Conservation (phyloP, 192 early-diverging fungal species). For the Phycomyces blakesleeanus region DNA sequence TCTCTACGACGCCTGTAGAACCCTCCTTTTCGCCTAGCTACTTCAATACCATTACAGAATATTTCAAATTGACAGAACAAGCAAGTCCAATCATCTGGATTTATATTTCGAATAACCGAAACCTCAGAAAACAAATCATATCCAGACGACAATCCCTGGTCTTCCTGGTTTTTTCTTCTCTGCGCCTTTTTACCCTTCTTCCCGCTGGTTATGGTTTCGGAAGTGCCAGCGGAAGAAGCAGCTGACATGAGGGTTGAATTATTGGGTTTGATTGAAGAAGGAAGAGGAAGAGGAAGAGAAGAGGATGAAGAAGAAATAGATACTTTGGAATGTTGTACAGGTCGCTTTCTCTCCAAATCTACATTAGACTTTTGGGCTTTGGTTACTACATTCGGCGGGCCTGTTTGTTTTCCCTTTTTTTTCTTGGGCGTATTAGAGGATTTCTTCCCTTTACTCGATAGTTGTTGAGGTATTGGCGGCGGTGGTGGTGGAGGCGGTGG, state of each 20-base stretch:
- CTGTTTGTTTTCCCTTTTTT: constrained; percentile 6
- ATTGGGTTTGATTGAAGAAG: background rate
- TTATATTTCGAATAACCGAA: constrained; percentile 6
- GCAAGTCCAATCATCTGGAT: constrained; percentile 24
- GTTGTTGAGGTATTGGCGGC: background rate
- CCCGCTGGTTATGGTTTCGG: background rate
- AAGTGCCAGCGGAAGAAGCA: too few relatives aligned
- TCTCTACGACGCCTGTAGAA: constrained; percentile 10
- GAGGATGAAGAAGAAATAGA: background rate
- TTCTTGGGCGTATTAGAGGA: constrained; percentile 8
- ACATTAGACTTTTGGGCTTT: background rate
- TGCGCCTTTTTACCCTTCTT: constrained; percentile 1
- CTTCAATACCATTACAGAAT: constrained; percentile 3
- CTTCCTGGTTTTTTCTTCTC: constrained; percentile 5
- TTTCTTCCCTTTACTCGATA: background rate
- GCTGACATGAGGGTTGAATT: background rate
- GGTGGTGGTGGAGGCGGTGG: background rate
- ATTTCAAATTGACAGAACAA: constrained; percentile 26
- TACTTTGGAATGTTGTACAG: too few relatives aligned
- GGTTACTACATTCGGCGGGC: background rate
- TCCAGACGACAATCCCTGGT: background rate
- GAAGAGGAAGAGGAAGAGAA: background rate
- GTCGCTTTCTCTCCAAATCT: too few relatives aligned
- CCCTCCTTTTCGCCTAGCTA: constrained; percentile 5
- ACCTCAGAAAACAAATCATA: constrained; percentile 16